Base-by-base conservation (phyloP, 345 rosid genomes). In the Fremontodendron californicum region DNA sequence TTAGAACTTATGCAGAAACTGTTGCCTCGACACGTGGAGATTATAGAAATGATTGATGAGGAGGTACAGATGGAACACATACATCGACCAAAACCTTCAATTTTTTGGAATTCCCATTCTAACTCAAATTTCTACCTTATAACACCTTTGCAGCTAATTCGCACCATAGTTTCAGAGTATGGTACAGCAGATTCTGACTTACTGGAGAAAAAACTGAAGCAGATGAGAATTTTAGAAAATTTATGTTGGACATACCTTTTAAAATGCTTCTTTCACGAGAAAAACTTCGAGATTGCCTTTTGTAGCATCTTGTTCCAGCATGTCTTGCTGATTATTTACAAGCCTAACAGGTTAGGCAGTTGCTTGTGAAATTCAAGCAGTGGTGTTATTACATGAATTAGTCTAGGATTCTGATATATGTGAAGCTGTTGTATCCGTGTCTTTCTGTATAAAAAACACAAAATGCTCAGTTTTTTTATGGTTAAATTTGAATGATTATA, bases 11-110 rank as follows among this genome's bases (percentile, higher is more conserved):
- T 90, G 97, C 87, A 86, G 84, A 88, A 90, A 77, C 61, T 92
- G 81, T 84, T 92, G 29, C 97, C 97, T 73, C 90, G 97, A 27
- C 94, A 90, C 73, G 85, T 89, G 66, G 92, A 89, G 89, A 92
- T 92, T 58, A 92, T 92, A 49, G 93, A 92, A 89, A 85, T 75
- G 89, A 89, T 92, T 68, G 97, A 92, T 80, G 93, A 90, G 77
- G 93, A 92, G 94, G 97, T 92, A n/a, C 35, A 62, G 31, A 65
- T 71, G 70, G 66, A 83, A 78, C 71, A 46, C 57, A 75, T 77
- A 54, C 18, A 79, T 42, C 55, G 19, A 77, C 2, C 74, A 73
- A 68, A n/a, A 27, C 62, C 42, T 76, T n/a, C 18, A 9, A 0
- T 65, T 69, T 60, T 52, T 35, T 31, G 61, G 7, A 63, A 1